Evolutionary conservation across 148 eudicot genomes (phyloP).

Genomic region (Pouteria glomerata): DNA sequence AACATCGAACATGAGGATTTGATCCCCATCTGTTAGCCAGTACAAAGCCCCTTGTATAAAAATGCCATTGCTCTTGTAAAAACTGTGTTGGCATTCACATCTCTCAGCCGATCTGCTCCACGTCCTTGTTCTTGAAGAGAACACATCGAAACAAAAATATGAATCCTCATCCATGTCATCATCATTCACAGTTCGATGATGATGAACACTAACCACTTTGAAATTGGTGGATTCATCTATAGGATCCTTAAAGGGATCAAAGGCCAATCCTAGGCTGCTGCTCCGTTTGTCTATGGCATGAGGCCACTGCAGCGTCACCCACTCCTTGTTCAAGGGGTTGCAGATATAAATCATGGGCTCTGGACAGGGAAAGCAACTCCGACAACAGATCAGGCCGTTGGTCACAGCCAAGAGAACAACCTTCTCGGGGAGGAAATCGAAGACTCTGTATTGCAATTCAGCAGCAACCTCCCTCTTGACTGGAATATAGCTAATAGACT

Average conservation of each 20-base stretch:
- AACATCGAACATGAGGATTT: slow-evolving; percentile 35
- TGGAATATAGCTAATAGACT: slow-evolving; percentile 28
- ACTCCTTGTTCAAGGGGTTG: slow-evolving; percentile 40
- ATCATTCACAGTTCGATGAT: slow-evolving; percentile 7
- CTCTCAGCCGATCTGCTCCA: slow-evolving; percentile 30
- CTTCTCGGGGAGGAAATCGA: slow-evolving; percentile 35
- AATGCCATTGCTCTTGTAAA: slow-evolving; percentile 29
- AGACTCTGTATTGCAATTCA: slow-evolving; percentile 11
- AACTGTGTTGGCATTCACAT: slow-evolving; percentile 17
- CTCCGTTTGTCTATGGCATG: not conserved
- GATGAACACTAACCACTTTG: slow-evolving; percentile 22
- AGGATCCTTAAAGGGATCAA: slow-evolving; percentile 28
- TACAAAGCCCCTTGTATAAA: slow-evolving; percentile 19
- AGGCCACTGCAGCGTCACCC: slow-evolving; percentile 25
- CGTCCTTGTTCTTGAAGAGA: slow-evolving; percentile 24
- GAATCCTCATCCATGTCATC: slow-evolving; percentile 22
- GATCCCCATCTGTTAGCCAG: slow-evolving; percentile 37
- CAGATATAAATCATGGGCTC: slow-evolving; percentile 30
- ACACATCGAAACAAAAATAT: slow-evolving; percentile 17
- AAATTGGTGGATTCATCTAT: slow-evolving; percentile 24
- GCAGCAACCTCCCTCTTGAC: not conserved
- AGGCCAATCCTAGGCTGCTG: slow-evolving; percentile 29
- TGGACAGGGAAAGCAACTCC: slow-evolving; percentile 30
- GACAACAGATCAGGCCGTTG: slow-evolving; percentile 43
- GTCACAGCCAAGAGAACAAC: slow-evolving; percentile 25